Conservation (phyloP, 163 green algal species). For the Chlorella variabilis region DNA sequence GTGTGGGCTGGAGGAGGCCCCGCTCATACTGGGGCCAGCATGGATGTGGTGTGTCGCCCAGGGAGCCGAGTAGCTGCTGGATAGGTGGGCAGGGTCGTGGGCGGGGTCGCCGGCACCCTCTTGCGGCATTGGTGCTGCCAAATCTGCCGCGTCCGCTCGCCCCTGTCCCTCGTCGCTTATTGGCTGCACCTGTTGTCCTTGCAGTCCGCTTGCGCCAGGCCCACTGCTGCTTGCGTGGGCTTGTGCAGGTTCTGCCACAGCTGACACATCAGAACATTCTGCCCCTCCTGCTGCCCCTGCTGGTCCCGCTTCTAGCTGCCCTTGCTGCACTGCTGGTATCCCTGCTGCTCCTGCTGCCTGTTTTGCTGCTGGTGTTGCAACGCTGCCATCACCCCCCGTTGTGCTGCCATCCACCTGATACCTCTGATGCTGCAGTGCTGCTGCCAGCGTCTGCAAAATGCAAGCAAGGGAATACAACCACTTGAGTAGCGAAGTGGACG, state of each 20-base stretch:
- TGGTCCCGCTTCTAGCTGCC: too few species aligned
- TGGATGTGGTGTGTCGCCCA: constrained; percentile 21
- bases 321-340: not conserved
- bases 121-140: not conserved
- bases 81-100: constrained; percentile 19
- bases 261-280: too few species aligned
- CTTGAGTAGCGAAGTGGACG: too few species aligned
- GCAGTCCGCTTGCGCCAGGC: too few species aligned
- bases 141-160: too few species aligned
- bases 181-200: too few species aligned
- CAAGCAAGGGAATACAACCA: too few species aligned
- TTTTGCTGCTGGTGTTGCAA: not conserved
- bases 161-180: too few species aligned
- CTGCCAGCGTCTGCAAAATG: constrained; percentile 6
- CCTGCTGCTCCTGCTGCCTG: not conserved
- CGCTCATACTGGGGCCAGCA: not conserved
- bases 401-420: not conserved
- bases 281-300: not conserved
- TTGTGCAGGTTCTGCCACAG: too few species aligned
- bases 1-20: not conserved
- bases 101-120: not conserved
- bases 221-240: too few species aligned
- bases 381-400: not conserved
- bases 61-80: constrained; percentile 16
- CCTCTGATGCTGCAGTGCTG: constrained; percentile 12